phyloP scores from a whole-genome alignment of 2,329 filamentous ascomycete genomes.

The Aureobasidium sp. region DNA sequence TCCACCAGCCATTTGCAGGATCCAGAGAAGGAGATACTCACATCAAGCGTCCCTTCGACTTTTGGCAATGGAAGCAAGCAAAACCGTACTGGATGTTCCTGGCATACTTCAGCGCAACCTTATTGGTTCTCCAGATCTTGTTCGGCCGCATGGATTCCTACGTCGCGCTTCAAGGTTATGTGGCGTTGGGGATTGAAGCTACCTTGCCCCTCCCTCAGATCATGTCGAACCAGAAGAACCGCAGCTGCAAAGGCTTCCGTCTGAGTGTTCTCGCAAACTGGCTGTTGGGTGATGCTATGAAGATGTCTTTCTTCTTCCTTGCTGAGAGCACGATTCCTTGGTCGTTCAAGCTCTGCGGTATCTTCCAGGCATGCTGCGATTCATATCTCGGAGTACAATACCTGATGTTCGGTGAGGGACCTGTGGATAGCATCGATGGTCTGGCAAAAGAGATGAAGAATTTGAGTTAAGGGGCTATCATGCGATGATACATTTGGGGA shows the following conservation, averaged over 20 bases:
- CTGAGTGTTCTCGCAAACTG: slow-evolving; percentile 69
- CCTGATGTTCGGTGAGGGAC: slow-evolving; percentile 57
- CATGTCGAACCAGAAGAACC: slow-evolving; percentile 58
- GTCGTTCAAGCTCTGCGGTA: slow-evolving; percentile 75
- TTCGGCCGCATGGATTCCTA: slow-evolving; percentile 56
- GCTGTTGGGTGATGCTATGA: slow-evolving; percentile 75
- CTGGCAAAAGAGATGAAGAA: slow-evolving; percentile 17
- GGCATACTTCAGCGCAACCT: slow-evolving; percentile 55
- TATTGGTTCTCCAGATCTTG: slow-evolving; percentile 61
- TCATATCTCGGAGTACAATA: slow-evolving; percentile 68
- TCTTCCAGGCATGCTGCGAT: slow-evolving; percentile 76
- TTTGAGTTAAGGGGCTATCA: background rate
- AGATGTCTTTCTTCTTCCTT: slow-evolving; percentile 72
- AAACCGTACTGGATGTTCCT: slow-evolving; percentile 78
- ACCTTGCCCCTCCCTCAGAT: slow-evolving; percentile 78
- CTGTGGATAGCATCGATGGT: slow-evolving; percentile 19
- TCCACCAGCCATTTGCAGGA: slow-evolving; percentile 56
- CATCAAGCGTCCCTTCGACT: slow-evolving; percentile 60
- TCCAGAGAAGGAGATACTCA: slow-evolving; percentile 34
- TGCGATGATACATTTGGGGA: background rate
- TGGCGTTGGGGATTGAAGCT: slow-evolving; percentile 73
- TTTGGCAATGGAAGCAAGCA: slow-evolving; percentile 74
- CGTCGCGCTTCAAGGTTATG: slow-evolving; percentile 60
- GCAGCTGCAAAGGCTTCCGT: slow-evolving; percentile 71
- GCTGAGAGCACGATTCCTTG: slow-evolving; percentile 62